A percentile compares a stretch with the other conserved stretches of the same genome.
phyloP scores from a whole-genome alignment of 1,139 yeast genomes.

The Lodderomyces elongisporus region DNA sequence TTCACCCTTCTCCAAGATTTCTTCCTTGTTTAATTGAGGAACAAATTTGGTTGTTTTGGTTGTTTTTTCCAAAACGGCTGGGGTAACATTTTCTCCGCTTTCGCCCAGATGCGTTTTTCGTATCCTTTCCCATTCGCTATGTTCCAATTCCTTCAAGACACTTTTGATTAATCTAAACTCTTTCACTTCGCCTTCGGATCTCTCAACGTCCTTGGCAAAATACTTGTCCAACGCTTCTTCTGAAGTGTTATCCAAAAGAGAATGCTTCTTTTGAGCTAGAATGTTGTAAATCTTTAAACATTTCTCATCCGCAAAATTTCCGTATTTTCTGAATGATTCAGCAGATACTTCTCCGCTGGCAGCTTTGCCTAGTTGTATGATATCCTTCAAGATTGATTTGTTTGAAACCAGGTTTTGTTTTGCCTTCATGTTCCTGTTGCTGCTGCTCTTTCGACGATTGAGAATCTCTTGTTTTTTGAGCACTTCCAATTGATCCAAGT shows the following conservation, averaged over 20 bases:
- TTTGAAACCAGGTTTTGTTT: constrained; percentile 41
- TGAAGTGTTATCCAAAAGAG: constrained; percentile 12
- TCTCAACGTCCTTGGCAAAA: constrained; percentile 34
- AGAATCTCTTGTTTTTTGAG: constrained; percentile 18
- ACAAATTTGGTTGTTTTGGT: constrained; percentile 30
- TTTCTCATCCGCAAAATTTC: constrained; percentile 21
- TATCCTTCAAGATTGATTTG: constrained; percentile 40
- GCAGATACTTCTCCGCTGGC: constrained; percentile 24
- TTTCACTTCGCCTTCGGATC: constrained; percentile 32
- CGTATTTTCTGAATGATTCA: constrained; percentile 19
- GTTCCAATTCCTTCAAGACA: constrained; percentile 50
- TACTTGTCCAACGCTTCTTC: constrained; percentile 18
- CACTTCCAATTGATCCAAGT: constrained; percentile 32
- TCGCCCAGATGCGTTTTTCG: too few species aligned
- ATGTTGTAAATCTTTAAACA: constrained; percentile 28
- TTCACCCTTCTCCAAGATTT: constrained; percentile 51
- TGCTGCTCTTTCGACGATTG: constrained; percentile 17
- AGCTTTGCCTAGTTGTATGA: constrained; percentile 21
- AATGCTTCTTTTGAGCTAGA: constrained; percentile 25
- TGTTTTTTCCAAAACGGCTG: constrained; percentile 55
- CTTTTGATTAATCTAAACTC: constrained; percentile 48
- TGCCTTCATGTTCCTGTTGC: constrained; percentile 30
- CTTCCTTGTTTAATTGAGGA: constrained; percentile 46
- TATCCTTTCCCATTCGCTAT: constrained; percentile 46
- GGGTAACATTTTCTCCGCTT: constrained; percentile 30